Base-by-base conservation (phyloP, 2,329 filamentous ascomycete genomes). In the Fusarium subtropicale region DNA sequence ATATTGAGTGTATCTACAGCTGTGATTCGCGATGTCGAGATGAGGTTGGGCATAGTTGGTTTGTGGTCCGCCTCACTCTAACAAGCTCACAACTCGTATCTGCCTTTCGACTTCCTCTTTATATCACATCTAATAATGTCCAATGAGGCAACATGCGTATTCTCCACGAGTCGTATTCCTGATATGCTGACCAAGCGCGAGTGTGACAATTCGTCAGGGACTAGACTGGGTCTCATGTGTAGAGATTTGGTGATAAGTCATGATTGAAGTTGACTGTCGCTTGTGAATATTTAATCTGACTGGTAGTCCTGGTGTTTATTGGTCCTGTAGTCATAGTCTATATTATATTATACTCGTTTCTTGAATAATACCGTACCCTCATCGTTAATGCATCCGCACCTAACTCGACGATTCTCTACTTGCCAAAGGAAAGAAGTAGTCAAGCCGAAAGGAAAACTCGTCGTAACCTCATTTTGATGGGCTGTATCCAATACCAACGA, bases 41-140 rank as follows among this genome's bases (percentile, higher is more conserved):
- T 31, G 31, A 22, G 24, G 34, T 20, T 34, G 45, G 50, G 65
- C 47, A 52, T 31, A 56, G 36, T 24, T 46, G 12, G 20, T 24
- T 59, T 51, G n/a, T 59, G 39, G 66, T 54, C 31, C 60, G 67
- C 67, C 66, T 68, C 63, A 64, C 53, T 69, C 65, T 66, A 9
- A 18, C 34, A 8, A 39, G 34, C 30, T 48, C 39, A 20, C 13
- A 20, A 41, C 33, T 24, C 42, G 38, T 56, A 28, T 33, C 38
- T 31, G 48, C 48, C 36, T 53, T 45, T 52, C 45, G 41, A 57
- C 47, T 28, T 12, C n/a, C 13, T 18, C 24, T 33, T 34, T 13
- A 5, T 12, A 44, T 28, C 24, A 18, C 28, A 42, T 8, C 63
- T 51, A 60, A 70, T 64, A 33, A 70, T 44, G 12, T 7, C 24